Evolutionary conservation across 352 stramenopile genomes (phyloP).

Genomic region (Pythium aquatile): DNA sequence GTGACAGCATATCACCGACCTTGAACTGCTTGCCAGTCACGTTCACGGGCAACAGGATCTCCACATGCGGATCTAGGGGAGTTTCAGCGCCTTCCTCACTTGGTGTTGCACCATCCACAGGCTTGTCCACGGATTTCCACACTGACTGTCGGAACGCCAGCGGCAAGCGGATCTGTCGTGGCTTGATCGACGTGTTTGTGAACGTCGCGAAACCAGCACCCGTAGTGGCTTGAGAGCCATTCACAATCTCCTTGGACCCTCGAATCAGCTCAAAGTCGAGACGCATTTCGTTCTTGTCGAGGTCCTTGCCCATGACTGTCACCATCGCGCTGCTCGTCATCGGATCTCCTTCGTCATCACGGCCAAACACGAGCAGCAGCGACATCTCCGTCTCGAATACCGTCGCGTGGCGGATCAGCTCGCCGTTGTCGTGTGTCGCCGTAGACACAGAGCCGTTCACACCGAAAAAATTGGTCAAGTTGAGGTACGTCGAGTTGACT

Average conservation of each 20-base stretch:
- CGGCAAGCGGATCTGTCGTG: constrained; percentile 54
- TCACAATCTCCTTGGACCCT: constrained; percentile 38
- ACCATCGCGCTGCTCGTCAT: constrained; percentile 61
- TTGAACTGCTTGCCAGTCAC: constrained; percentile 62
- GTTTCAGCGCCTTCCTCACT: not conserved
- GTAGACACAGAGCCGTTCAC: constrained; percentile 49
- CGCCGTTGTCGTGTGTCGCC: constrained; percentile 65
- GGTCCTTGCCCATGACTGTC: constrained; percentile 43
- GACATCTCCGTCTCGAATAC: constrained; percentile 77
- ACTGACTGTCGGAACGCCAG: constrained; percentile 64
- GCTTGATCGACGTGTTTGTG: constrained; percentile 61
- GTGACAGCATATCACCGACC: constrained; percentile 46
- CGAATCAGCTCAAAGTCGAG: constrained; percentile 62
- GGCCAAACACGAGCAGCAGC: constrained; percentile 77
- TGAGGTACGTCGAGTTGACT: constrained; percentile 66
- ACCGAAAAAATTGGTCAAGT: constrained; percentile 63
- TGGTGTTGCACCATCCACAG: not conserved
- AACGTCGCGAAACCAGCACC: constrained; percentile 55
- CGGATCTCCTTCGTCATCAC: constrained; percentile 49
- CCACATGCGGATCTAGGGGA: constrained; percentile 32
- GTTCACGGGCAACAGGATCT: constrained; percentile 72
- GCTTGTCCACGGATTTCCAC: constrained; percentile 32
- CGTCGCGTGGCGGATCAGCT: constrained; percentile 65
- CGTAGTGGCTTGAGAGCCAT: constrained; percentile 18
- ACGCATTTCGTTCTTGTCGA: constrained; percentile 33